Evolutionary conservation across 305 asterid genomes (phyloP), one percentile per base, ranked within the genome.

Genomic region (Fraxinus latifolia): DNA sequence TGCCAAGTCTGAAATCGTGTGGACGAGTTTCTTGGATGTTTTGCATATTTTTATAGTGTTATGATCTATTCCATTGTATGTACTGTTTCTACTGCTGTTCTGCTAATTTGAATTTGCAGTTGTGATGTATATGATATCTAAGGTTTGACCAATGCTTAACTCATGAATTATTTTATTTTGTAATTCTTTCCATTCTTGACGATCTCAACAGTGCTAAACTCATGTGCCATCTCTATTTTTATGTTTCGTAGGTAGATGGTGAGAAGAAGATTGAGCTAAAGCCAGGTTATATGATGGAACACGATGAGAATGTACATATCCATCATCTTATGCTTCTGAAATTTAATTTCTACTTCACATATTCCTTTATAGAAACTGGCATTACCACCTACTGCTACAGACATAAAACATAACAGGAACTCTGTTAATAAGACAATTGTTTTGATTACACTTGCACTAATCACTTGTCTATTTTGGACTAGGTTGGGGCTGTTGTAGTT

Each of bases 401-500:
- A 31, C 39, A 31, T 68, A 68, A 68, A 21, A 17, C n/a, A 75
- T 73, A 70, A 85, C 77, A 39, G 79, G 21, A 31, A 50, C 15
- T 60, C n/a, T 77, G 68, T 33, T 42, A 9, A 81, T 76, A 62
- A 65, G 34, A 80, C 25, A 70, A 53, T 36, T 27, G 77, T 34
- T 60, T 78, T n/a, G 23, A 33, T 50, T 71, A 5, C 78, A 44
- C 70, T 53, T 25, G 21, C 65, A 44, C 83, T 84, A 71, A 80
- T 60, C 76, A 65, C 75, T 85, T 74, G 74, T 65, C 75, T 77
- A 71, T 83, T 76, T 78, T 65, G 80, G 42, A 76, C 77, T 82
- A 96, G 99, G 99, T 96, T 79, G 99, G 98, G 73, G 99, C 99
- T 27, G 98, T 96, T 77, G 98, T 96, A 8, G 98, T 94, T 79